A percentile compares a stretch with the other conserved stretches of the same genome.
phyloP scores from a whole-genome alignment of 1,284 basidiomycete genomes.

The Ustilago nuda region DNA sequence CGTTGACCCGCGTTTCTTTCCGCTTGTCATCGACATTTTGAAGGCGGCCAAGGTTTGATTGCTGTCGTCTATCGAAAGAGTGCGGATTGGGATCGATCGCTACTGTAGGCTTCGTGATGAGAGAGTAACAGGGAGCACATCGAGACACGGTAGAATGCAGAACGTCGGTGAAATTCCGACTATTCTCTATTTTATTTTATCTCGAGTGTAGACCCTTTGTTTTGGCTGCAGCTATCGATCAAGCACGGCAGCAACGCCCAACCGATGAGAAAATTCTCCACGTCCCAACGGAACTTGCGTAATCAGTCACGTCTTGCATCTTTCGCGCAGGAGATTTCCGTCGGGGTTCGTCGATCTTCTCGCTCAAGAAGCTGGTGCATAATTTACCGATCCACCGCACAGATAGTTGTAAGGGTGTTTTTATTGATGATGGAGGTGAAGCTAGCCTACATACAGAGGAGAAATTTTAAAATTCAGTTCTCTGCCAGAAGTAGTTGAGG shows the following conservation, averaged over 20 bases:
- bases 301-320: not conserved
- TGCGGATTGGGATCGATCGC: not conserved
- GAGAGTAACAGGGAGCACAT: not conserved
- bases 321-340: not conserved
- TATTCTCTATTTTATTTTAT: not conserved
- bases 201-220: not conserved
- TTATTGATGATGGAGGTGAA: too few species aligned
- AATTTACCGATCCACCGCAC: too few species aligned
- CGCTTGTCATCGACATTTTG: not conserved
- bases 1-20: not conserved
- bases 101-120: too few species aligned
- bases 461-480: too few species aligned
- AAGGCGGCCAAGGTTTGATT: not conserved
- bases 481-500: too few species aligned
- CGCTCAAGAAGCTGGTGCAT: too few species aligned
- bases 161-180: not conserved
- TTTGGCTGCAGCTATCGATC: conserved; percentile 14
- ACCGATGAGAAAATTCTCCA: conserved; percentile 2
- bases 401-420: too few species aligned
- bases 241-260: too few species aligned
- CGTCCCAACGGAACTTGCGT: not conserved
- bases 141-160: not conserved
- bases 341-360: too few species aligned
- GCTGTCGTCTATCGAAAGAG: not conserved
- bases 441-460: too few species aligned